Evolutionary conservation across 805 yeast species (phyloP).

Genomic region (Monosporozyma unispora): DNA sequence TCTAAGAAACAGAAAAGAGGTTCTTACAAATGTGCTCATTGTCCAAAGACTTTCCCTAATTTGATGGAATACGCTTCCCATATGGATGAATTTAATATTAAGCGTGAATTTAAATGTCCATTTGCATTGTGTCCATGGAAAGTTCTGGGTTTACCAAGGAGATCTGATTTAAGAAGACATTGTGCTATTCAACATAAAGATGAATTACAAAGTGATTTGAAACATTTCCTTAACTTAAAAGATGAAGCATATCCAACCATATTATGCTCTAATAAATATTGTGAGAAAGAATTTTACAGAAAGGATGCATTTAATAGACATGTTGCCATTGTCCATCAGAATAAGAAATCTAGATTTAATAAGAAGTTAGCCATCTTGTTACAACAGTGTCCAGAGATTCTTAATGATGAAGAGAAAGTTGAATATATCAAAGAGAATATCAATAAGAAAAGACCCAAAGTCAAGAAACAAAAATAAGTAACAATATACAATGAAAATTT

Average conservation of each 20-base stretch:
- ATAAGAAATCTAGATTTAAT: conserved; percentile 34
- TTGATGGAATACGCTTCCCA: conserved; percentile 35
- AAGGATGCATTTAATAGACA: conserved; percentile 49
- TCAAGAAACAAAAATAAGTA: not conserved
- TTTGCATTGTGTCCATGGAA: conserved; percentile 41
- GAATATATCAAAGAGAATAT: conserved; percentile 2
- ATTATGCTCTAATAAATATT: conserved; percentile 29
- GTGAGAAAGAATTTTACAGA: conserved; percentile 43
- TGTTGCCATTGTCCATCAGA: conserved; percentile 40
- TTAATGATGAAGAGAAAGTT: not conserved
- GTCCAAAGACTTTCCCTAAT: conserved; percentile 33
- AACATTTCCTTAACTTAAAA: conserved; percentile 21
- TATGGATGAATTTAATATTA: conserved; percentile 34
- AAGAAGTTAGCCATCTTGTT: conserved; percentile 25
- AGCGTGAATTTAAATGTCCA: conserved; percentile 39
- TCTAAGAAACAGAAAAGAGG: conserved; percentile 34
- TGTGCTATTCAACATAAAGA: conserved; percentile 39
- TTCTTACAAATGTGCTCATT: conserved; percentile 40
- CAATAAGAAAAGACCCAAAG: conserved; percentile 2
- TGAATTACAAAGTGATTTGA: conserved; percentile 22
- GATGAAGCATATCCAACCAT: conserved; percentile 26
- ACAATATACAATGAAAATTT: not conserved
- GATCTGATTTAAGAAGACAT: conserved; percentile 43
- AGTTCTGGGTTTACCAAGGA: conserved; percentile 39
- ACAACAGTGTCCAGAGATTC: conserved; percentile 15